Evolutionary conservation across 805 yeast genomes (phyloP), one percentile per base, ranked within the genome.

Genomic region (Torulaspora quercuum): DNA sequence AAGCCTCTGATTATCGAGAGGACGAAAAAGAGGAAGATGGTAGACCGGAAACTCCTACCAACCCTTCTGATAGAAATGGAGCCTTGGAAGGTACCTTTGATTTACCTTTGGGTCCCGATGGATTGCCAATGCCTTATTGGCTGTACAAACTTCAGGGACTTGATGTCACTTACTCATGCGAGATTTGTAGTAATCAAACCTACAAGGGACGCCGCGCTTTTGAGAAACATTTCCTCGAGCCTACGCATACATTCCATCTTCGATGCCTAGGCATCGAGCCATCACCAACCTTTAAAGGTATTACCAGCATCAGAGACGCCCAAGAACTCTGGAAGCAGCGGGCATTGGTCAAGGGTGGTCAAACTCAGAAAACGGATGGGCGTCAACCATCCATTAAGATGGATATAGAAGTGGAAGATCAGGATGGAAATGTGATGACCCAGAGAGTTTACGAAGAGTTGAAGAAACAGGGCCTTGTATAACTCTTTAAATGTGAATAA

Each of bases 101-200:
- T 38, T 59, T 85, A 37, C 95, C 95, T 0, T 35, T 85, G 0
- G 97, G 95, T 0, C 73, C 84, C 12, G 97, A 89, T 60, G 97
- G 97, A 0, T 73, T 72, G 25, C 97, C 97, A 1, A 86, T 92
- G 18, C 98, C 98, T 1, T 77, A 71, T 37, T 92, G 98, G 98
- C 67, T 92, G 18, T 89, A 78, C 69, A 92, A 89, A 59, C 66
- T 89, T 29, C 88, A 87, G 51, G 98, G 98, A 0, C 67, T 89
- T 7, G 83, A 83, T 38, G 71, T 75, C 27, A 76, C 73, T 35
- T 85, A 77, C 49, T 52, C 62, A 1, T 92, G 98, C 58, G 97
- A 92, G 61, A 75, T 92, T 6, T 92, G 98, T 57, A 94, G 95
- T 4, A 78, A 84, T 50, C 58, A 63, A 20, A 64, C 67, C 6